These are phyloP conservation scores for Verticillium isaacii DNA, from an alignment of 2,329 filamentous ascomycete species.

Conservation along the genomic window DNA sequence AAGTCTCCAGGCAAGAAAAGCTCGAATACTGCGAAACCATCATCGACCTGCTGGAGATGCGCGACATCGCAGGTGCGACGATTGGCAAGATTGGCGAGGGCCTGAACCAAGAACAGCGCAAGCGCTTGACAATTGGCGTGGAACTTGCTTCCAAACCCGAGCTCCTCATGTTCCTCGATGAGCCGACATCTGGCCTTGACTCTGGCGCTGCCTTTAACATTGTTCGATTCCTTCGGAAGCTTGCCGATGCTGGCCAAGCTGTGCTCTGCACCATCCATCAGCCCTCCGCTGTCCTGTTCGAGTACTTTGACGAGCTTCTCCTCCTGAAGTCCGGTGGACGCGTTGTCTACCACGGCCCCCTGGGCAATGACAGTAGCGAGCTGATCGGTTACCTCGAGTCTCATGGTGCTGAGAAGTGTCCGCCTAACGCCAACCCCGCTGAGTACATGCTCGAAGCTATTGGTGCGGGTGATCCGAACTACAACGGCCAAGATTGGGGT, in stretches of 20 bases:
- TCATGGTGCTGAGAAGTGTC: constrained; percentile 43
- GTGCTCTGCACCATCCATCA: constrained; percentile 32
- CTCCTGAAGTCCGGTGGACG: constrained; percentile 26
- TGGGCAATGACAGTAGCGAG: constrained; percentile 42
- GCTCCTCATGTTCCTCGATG: constrained; percentile 61
- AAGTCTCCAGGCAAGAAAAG: constrained; percentile 56
- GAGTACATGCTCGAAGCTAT: constrained; percentile 51
- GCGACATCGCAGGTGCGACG: constrained; percentile 59
- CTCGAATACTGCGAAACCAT: constrained; percentile 64
- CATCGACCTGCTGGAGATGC: constrained; percentile 65
- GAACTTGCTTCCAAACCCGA: constrained; percentile 54
- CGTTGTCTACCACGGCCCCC: constrained; percentile 49
- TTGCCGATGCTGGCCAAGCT: constrained; percentile 55
- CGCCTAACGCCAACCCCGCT: constrained; percentile 44
- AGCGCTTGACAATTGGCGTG: constrained; percentile 51
- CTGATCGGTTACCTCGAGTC: constrained; percentile 48
- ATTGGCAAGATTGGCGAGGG: constrained; percentile 57
- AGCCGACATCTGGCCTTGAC: constrained; percentile 55
- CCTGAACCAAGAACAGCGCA: constrained; percentile 55
- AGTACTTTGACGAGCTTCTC: constrained; percentile 13
- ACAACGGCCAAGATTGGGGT: constrained; percentile 57
- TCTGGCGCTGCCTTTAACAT: constrained; percentile 57
- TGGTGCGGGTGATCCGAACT: constrained; percentile 58
- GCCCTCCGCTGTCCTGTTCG: constrained; percentile 12
- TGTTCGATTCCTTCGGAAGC: constrained; percentile 54